Base-by-base conservation (phyloP, 2,329 filamentous ascomycete genomes). In the Trichophyton mentagrophytes region DNA sequence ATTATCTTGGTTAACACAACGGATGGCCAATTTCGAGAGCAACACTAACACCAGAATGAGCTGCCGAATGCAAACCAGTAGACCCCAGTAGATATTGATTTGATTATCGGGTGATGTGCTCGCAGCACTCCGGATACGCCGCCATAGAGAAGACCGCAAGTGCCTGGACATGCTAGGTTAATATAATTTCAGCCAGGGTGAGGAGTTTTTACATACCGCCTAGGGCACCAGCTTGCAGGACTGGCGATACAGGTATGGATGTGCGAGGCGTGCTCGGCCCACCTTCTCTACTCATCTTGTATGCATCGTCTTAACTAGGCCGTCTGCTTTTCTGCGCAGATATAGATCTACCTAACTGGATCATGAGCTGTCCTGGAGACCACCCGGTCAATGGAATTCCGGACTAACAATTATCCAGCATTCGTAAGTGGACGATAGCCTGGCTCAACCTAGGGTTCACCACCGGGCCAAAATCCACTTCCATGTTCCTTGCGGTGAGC, bases 61-160 rank as follows among this genome's bases (percentile, higher is more conserved):
- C 82, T 83, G 40, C 89, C 89, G 44, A 95, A 80, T 47, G 83
- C 80, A 72, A 89, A 89, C 83, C 89, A 96, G 74, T 95, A 90
- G 46, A 89, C 77, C 17, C 89, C 87, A 22, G 86, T 85, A 42
- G 85, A 80, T 11, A 86, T 66, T 0, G 89, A 86, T 74, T 90
- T 92, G 5, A 92, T 73, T 1, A 84, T 71, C 3, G 82, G 79
- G 3, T 88, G 85, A 22, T 78, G 79, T 17, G 86, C 86, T 61
- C 84, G 81, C 56, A 91, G 72, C 55, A 95, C 86, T 30, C 89
- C 90, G 40, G 82, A 80, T 57, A 86, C 81, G 58, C 87, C 85
- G 40, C 87, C 87, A 59, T 83, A 78, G 33, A 88, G 70, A 27
- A 86, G 71, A 36, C 88, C 88, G 55, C 80, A 76, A 25, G 77